Conservation (phyloP, 1,284 basidiomycete genomes). For the Phylloporus sp. region DNA sequence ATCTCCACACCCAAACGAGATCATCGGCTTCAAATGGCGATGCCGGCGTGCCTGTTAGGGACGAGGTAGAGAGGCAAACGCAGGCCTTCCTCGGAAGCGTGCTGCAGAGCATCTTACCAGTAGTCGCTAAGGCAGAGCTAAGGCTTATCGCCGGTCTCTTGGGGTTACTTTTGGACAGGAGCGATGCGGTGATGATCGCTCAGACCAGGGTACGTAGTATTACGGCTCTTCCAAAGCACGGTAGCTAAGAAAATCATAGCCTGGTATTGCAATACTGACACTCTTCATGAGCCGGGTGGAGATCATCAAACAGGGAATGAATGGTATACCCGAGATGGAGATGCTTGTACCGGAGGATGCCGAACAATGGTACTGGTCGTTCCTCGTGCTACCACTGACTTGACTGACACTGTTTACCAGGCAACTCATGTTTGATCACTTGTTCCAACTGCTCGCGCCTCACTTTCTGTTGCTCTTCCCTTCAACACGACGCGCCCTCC, state of each 20-base stretch:
- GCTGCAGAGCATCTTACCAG: conserved; percentile 84
- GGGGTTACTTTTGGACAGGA: conserved; percentile 83
- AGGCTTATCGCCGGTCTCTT: conserved; percentile 88
- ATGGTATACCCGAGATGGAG: conserved; percentile 55
- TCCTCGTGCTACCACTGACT: background rate
- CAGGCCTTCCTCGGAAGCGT: conserved; percentile 89
- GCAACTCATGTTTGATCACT: conserved; percentile 83
- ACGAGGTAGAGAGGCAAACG: conserved; percentile 86
- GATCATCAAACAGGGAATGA: conserved; percentile 79
- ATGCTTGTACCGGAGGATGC: conserved; percentile 73
- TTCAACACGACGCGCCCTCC: conserved; percentile 74
- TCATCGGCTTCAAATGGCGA: conserved; percentile 26
- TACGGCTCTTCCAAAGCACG: background rate
- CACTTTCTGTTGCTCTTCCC: conserved; percentile 87
- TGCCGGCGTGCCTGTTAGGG: conserved; percentile 47
- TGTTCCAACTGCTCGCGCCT: conserved; percentile 80
- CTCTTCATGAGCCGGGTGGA: conserved; percentile 93
- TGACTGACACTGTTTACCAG: conserved; percentile 42
- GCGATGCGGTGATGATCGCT: conserved; percentile 74
- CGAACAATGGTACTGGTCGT: conserved; percentile 73
- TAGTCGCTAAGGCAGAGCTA: conserved; percentile 79
- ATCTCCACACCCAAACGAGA: conserved; percentile 27
- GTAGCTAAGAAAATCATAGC: conserved; percentile 49
- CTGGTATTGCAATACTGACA: conserved; percentile 92
- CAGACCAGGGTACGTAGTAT: conserved; percentile 70